phyloP scores from a whole-genome alignment of 2,329 filamentous ascomycete genomes.

The Botrytis elliptica region DNA sequence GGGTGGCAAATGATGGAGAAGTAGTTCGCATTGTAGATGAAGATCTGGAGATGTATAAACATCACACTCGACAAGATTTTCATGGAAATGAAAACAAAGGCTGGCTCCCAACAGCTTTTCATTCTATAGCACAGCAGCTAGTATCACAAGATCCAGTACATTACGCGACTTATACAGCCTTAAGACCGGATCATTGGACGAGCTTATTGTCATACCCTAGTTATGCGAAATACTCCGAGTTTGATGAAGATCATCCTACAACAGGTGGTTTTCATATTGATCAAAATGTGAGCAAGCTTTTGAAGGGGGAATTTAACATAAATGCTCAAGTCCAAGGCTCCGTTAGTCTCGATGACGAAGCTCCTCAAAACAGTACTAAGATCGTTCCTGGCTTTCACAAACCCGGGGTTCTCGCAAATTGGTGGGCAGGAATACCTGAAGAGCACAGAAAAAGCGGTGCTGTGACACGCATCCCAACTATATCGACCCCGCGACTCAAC shows the following conservation, averaged over 20 bases:
- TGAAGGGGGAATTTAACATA: not conserved
- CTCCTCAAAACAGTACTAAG: not conserved
- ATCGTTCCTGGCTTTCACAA: constrained; percentile 9
- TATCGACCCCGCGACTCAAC: not conserved
- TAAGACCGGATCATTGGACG: constrained; percentile 3
- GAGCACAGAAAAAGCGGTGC: not conserved
- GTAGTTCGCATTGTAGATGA: not conserved
- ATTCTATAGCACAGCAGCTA: constrained; percentile 2
- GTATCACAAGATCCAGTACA: not conserved
- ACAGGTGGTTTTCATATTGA: not conserved
- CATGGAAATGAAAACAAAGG: not conserved
- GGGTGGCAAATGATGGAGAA: not conserved
- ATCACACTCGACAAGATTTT: not conserved
- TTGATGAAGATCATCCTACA: not conserved
- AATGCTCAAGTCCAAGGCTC: not conserved
- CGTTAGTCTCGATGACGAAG: not conserved
- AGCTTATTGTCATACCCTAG: not conserved
- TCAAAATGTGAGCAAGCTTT: not conserved
- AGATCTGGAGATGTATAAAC: constrained; percentile 2
- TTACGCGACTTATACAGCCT: not conserved
- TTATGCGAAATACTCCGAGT: constrained; percentile 5
- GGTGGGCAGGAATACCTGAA: not conserved
- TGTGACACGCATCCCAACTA: not conserved
- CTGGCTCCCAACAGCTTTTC: not conserved
- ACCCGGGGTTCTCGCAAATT: not conserved